Evolutionary conservation across 2,329 filamentous ascomycete genomes (phyloP).

Genomic region (Colletotrichum lentis): DNA sequence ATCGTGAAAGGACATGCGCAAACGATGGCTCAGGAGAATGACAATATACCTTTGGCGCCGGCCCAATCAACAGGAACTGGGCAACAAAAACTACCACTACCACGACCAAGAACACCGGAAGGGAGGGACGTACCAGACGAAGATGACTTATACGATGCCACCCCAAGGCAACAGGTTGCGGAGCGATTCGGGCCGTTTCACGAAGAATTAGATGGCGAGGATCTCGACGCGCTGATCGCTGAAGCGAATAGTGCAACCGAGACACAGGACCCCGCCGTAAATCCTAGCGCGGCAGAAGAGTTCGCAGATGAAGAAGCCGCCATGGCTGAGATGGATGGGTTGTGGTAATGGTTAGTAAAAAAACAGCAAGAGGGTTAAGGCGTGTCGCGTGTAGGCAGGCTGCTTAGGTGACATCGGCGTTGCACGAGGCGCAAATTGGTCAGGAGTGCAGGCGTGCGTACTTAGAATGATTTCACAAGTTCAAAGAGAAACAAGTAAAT

Average conservation of each 20-base stretch:
- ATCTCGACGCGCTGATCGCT: constrained; percentile 56
- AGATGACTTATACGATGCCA: constrained; percentile 65
- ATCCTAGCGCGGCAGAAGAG: constrained; percentile 44
- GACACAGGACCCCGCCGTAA: constrained; percentile 18
- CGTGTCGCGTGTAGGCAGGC: not conserved
- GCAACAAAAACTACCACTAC: constrained; percentile 36
- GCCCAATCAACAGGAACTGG: constrained; percentile 48
- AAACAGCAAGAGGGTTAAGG: too few relatives aligned
- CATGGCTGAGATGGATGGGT: constrained; percentile 69
- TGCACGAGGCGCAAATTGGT: not conserved
- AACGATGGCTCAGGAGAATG: constrained; percentile 42
- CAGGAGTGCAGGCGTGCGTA: not conserved
- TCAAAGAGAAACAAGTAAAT: not conserved
- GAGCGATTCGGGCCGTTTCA: constrained; percentile 24
- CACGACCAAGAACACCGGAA: constrained; percentile 43
- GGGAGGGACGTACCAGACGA: constrained; percentile 53
- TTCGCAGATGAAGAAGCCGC: constrained; percentile 73
- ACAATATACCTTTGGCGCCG: constrained; percentile 43
- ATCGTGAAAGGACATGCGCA: constrained; percentile 38
- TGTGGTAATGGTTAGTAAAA: constrained; percentile 51
- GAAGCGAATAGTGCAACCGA: constrained; percentile 47
- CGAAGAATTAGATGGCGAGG: constrained; percentile 47
- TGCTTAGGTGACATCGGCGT: not conserved
- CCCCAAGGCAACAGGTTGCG: constrained; percentile 47
- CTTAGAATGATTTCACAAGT: not conserved